These are phyloP conservation scores for Linderina pennispora DNA, from an alignment of 192 early-diverging fungal species.

Conservation along the genomic window DNA sequence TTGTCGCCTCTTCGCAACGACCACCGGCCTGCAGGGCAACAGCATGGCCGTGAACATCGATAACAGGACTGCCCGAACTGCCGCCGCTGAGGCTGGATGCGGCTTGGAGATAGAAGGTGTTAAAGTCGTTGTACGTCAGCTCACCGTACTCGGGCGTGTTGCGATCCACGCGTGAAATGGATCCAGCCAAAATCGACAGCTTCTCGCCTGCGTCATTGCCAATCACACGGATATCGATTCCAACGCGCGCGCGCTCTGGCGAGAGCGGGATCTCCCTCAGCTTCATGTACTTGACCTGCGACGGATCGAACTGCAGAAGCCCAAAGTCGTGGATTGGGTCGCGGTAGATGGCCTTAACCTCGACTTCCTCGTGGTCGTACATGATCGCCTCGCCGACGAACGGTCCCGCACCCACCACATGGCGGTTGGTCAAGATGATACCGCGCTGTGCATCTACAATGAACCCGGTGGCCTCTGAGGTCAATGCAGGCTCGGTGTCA, in stretches of 20 bases:
- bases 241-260: slow-evolving; percentile 64
- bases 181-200: slow-evolving; percentile 67
- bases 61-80: slow-evolving; percentile 70
- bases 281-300: slow-evolving; percentile 62
- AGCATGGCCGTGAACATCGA: slow-evolving; percentile 70
- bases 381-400: slow-evolving; percentile 68
- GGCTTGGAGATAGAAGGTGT: slow-evolving; percentile 78
- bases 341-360: slow-evolving; percentile 64
- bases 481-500: slow-evolving; percentile 17
- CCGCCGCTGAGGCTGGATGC: slow-evolving; percentile 71
- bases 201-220: slow-evolving; percentile 81
- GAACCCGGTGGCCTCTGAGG: slow-evolving; percentile 60
- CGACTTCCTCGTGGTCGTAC: slow-evolving; percentile 71
- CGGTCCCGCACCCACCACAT: slow-evolving; percentile 70
- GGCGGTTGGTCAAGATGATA: slow-evolving; percentile 72
- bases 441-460: slow-evolving; percentile 69
- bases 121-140: slow-evolving; percentile 71
- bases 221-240: slow-evolving; percentile 70
- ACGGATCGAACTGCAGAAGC: slow-evolving; percentile 68
- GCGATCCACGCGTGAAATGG: slow-evolving; percentile 66
- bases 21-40: slow-evolving; percentile 72
- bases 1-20: slow-evolving; percentile 59
- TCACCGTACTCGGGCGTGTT: slow-evolving; percentile 65
- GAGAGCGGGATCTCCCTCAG: slow-evolving; percentile 59
- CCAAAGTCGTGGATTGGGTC: slow-evolving; percentile 86